Evolutionary conservation across 768 basidiomycete species (phyloP), one percentile per base, ranked within the genome.

Genomic region (Lactifluus volemus): DNA sequence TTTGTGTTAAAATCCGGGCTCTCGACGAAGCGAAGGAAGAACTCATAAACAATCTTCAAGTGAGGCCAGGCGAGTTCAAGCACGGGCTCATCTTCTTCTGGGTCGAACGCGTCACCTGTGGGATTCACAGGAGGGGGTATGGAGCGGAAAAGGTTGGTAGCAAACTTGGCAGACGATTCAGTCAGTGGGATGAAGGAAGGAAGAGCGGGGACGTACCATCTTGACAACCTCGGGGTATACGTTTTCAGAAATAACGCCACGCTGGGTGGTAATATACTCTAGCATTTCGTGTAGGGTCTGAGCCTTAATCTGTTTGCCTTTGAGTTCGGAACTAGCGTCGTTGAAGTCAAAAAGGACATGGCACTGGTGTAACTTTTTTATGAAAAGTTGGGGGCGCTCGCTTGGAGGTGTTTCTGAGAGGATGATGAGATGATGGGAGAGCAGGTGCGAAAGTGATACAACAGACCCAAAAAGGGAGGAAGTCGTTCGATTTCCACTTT

Each of bases 71-170:
- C 97, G 59, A 98, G 88, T 72, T 99, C 97, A 61, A 99, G 82
- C 2, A 99, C 97, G 7, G 97, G 97, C 66, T 99, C 97, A 68
- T 99, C 97, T 76, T 99, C 97, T 75, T 99, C 97, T 21, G 97
- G 97, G 72, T 99, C 97, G 71, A 97, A 99, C 1, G 96, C 97
- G 73, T 99, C 97, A 56, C 97, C 97, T 12, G 86, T 90, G 5
- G 97, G 97, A 70, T 99, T 99, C 60, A 98, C 96, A 48, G 95
- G 97, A 68, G 97, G 97, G 75, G 97, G 97, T 83, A 99, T 98
- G 70, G 97, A 94, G 65, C 97, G 91, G 81, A 99, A 99, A 67
- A 99, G 88, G 77, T 99, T 99, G 71, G 88, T 86, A 53, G 92
- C 89, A 79, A 98, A 99, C 96, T 98, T 41, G 30, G 72, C 14